Conservation (phyloP, 2,329 filamentous ascomycete species). For the Colletotrichum camelliae region DNA sequence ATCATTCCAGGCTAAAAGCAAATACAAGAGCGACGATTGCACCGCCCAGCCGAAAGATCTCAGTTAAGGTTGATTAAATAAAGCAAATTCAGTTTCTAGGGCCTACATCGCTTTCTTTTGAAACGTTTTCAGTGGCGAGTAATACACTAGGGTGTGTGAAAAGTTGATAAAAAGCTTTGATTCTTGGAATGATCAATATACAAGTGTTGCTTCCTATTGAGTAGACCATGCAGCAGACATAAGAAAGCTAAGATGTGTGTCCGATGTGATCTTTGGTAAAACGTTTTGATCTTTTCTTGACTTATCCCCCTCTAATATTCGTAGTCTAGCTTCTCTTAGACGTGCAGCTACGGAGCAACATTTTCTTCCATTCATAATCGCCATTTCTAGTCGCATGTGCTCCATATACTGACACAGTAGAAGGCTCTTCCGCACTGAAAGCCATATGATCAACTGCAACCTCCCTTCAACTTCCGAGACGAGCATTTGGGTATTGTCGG, state of each 20-base stretch:
- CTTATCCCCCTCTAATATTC: too few species aligned
- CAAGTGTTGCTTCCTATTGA: background rate
- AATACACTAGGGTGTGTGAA: background rate
- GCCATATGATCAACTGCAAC: background rate
- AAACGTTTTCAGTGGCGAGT: fast-evolving
- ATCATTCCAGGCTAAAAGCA: too few species aligned
- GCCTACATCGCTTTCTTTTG: background rate
- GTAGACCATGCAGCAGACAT: background rate
- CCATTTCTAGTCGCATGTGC: background rate
- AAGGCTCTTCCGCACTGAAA: background rate
- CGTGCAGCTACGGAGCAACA: too few species aligned
- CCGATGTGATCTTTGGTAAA: background rate
- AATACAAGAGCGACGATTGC: too few species aligned
- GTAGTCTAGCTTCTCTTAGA: too few species aligned
- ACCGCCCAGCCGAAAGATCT: background rate
- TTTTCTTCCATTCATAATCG: too few species aligned
- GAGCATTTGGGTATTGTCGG: fast-evolving
- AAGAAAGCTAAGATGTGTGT: background rate
- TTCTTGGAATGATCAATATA: background rate
- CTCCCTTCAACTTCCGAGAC: background rate
- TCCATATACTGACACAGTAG: fast-evolving
- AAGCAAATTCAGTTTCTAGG: fast-evolving
- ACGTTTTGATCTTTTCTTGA: too few species aligned
- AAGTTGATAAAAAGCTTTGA: background rate
- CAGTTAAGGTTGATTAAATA: background rate